Base-by-base conservation (phyloP, 495 filamentous ascomycete species). In the Penicillium longicatenatum region DNA sequence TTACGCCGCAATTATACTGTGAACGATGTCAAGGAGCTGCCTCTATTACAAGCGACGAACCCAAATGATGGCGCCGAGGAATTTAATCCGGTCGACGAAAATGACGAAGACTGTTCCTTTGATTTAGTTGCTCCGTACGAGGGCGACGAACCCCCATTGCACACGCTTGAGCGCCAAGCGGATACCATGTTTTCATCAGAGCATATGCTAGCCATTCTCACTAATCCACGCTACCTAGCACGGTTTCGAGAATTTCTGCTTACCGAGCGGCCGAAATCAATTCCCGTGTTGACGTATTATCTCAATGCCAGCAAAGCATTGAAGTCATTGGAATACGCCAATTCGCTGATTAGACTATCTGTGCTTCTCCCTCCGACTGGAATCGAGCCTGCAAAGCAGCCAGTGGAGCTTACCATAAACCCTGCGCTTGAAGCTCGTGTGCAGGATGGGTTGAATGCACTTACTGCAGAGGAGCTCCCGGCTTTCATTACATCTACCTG, bases 281-380 rank as follows among this genome's bases (percentile, higher is more conserved):
- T 93, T 0, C 71, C 86, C 0, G 67, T 86, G 0, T 76, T 96
- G 0, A 77, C 77, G 17, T 83, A 80, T 62, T 93, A 92, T 63
- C 80, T 93, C 11, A 77, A 75, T 51, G 75, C 86, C 0, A 67
- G 82, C 52, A 89, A 91, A 58, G 86, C 85, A 7, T 66, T 90
- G 17, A 79, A 85, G 58, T 86, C 89, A 14, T 81, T 92, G 46
- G 70, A 78, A 24, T 91, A 92, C 67, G 82, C 86, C 5, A 90
- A 91, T 68, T 79, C 86, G 2, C 82, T 53, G 64, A 89, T 61
- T 70, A 80, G 55, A 63, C 78, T 31, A 65, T 57, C 59, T 33
- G 54, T 69, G 10, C 62, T 69, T 47, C 56, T 63, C 19, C 66
- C 66, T 4, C 65, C 62, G 4, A 84, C 31, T 47, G 72, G 43